Percentiles rank a stretch among this genome's conserved stretches.
These are phyloP conservation scores for Pharus latifolius DNA, from an alignment of 176 grass and related monocot species.

Conservation along the genomic window DNA sequence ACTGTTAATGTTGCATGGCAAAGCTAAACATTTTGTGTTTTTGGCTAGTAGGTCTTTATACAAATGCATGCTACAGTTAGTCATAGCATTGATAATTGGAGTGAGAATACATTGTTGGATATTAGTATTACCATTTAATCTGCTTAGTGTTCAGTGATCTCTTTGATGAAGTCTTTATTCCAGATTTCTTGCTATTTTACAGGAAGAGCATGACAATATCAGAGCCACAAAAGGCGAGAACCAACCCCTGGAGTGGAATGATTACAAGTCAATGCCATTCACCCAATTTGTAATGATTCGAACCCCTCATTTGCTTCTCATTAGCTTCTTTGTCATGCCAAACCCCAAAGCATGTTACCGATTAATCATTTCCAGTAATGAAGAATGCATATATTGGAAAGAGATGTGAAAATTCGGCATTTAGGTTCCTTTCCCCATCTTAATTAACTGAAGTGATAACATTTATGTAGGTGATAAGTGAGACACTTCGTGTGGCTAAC, in stretches of 20 bases:
- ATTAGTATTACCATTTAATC: too few species aligned
- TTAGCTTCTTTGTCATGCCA: background rate
- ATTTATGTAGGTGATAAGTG: conserved; percentile 75
- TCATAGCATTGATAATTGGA: too few species aligned
- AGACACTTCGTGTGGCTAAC: conserved; percentile 91
- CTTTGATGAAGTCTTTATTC: too few species aligned
- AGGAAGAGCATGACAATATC: conserved; percentile 85
- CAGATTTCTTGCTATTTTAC: conserved; percentile 17
- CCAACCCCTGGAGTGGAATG: conserved; percentile 46
- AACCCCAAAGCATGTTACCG: background rate
- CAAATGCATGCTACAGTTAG: too few species aligned
- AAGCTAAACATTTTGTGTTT: too few species aligned
- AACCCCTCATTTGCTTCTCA: background rate
- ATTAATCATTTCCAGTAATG: background rate
- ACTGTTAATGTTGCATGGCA: too few species aligned
- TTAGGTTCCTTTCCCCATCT: background rate
- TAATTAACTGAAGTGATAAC: background rate
- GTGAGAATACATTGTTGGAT: too few species aligned
- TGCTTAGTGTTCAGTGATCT: too few species aligned
- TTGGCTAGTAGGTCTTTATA: too few species aligned
- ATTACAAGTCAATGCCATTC: conserved; percentile 99
- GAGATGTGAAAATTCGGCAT: background rate
- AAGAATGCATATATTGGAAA: background rate
- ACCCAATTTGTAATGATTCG: conserved; percentile 79
- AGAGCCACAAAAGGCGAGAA: conserved; percentile 38